Evolutionary conservation across 305 asterid genomes (phyloP).

Genomic region (Fraxinus sp.): DNA sequence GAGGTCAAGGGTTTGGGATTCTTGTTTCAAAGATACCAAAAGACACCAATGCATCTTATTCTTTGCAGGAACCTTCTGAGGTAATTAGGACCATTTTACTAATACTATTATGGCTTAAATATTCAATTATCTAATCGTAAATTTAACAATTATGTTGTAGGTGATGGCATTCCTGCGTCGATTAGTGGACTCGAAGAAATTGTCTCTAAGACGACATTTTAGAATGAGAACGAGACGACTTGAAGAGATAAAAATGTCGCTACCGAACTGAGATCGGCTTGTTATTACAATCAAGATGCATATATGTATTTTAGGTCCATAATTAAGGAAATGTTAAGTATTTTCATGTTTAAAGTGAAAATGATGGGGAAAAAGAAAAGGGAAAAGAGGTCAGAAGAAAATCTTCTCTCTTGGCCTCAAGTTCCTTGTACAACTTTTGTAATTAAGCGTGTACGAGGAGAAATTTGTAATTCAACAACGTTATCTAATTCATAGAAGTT

Average conservation of each 20-base stretch:
- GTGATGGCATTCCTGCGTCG: slow-evolving; percentile 83
- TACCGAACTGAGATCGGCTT: slow-evolving; percentile 30
- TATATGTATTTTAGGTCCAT: slow-evolving; percentile 24
- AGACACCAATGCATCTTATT: slow-evolving; percentile 84
- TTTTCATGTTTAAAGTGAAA: slow-evolving; percentile 21
- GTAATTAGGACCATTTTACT: slow-evolving; percentile 22
- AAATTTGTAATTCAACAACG: slow-evolving; percentile 25
- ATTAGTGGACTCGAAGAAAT: slow-evolving; percentile 70
- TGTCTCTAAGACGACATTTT: slow-evolving; percentile 43
- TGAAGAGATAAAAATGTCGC: slow-evolving; percentile 49
- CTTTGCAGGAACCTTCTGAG: slow-evolving; percentile 88
- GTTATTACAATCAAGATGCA: slow-evolving; percentile 26
- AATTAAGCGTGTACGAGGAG: slow-evolving; percentile 41
- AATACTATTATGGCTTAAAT: neutral
- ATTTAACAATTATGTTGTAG: slow-evolving; percentile 28
- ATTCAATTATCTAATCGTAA: neutral
- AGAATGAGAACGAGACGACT: slow-evolving; percentile 42
- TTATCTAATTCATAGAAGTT: slow-evolving; percentile 18
- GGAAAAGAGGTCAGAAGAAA: neutral
- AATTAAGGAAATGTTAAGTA: slow-evolving; percentile 23
- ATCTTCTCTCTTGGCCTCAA: slow-evolving; percentile 24
- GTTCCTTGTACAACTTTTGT: slow-evolving; percentile 46
- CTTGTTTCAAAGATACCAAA: slow-evolving; percentile 83
- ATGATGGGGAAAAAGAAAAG: slow-evolving; percentile 21
- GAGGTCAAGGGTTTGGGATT: slow-evolving; percentile 88